phyloP scores from a whole-genome alignment of 208 protist species.

The Trypanosomatidae sp. region DNA sequence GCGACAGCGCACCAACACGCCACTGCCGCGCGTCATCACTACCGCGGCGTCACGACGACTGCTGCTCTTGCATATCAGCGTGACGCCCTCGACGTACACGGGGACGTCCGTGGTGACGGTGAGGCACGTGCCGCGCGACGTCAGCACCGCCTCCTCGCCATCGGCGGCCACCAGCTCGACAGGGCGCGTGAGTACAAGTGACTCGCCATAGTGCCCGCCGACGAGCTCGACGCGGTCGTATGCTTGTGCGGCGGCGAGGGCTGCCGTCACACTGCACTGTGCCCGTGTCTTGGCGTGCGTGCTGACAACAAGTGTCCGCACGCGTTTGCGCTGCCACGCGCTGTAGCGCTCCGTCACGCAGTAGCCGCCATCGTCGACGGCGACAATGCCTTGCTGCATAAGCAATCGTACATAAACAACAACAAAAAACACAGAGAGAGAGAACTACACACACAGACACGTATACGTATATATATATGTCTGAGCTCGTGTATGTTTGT shows the following conservation, averaged over 20 bases:
- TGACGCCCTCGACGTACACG: constrained; percentile 51
- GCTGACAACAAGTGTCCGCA: constrained; percentile 77
- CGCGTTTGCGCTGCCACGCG: constrained; percentile 78
- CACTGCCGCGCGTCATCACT: constrained; percentile 31
- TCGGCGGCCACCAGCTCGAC: constrained; percentile 75
- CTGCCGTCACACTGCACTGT: constrained; percentile 38
- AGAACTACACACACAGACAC: too few species aligned
- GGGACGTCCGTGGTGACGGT: constrained; percentile 52
- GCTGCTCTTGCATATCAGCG: constrained; percentile 39
- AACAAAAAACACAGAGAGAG: too few species aligned
- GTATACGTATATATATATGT: too few species aligned
- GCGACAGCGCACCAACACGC: constrained; percentile 44
- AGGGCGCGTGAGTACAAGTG: constrained; percentile 44
- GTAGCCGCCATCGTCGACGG: constrained; percentile 31
- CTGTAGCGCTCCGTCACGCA: constrained; percentile 58
- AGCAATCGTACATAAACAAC: too few species aligned
- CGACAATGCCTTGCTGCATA: too few species aligned
- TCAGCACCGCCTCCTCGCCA: constrained; percentile 61
- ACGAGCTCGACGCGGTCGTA: constrained; percentile 80
- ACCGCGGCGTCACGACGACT: constrained; percentile 48
- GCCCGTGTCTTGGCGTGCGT: constrained; percentile 29
- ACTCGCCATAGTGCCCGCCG: constrained; percentile 70
- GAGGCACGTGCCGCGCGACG: constrained; percentile 45
- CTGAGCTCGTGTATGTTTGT: background rate
- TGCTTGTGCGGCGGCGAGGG: constrained; percentile 57